Base-by-base conservation (phyloP, 495 filamentous ascomycete genomes). In the Xeromyces bisporus region DNA sequence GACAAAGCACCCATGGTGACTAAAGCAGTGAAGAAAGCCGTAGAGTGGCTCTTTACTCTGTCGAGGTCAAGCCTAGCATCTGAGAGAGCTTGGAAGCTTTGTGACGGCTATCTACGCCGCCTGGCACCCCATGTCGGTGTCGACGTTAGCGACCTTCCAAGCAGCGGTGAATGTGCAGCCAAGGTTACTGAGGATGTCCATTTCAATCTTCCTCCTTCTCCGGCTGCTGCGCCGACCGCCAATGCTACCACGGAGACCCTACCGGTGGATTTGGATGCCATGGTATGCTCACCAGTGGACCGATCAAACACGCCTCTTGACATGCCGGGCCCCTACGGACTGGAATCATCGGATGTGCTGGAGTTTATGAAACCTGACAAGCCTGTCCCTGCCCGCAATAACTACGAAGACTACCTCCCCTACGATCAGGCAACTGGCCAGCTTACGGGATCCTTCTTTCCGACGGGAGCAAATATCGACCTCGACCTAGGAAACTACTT, bases 11-110 rank as follows among this genome's bases (percentile, higher is more conserved):
- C 48, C 3, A 58, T 62, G 27, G 54, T 73, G 3, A 53, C 66
- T 0, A 60, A 60, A 16, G 66, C 69, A 6, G 53, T 65, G 5
- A 71, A 64, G 34, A 71, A 69, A 32, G 54, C 67, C 8, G 41
- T 72, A 9, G 50, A 56, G 27, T 75, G 70, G 69, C 44, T 75
- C 1, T 41, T 46, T 15, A 44, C 54, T 3, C 51, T 73, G 37
- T 57, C 64, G 13, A 51, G 43, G 23, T 50, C 55, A 16, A 70
- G 51, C 32, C 43, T 56, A 15, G 49, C 56, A 3, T 64, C 68
- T 1, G 48, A 62, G 32, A 51, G 60, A 38, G 66, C 67, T 24
- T 69, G 58, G 48, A 60, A 56, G 26, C 52, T 68, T 3, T 68
- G 64, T 28, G 59, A 66, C 29, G 49, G 53, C 13, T 51, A 67